phyloP scores from a whole-genome alignment of 257 asterid genomes.

The Nicotiana obtusifolia region DNA sequence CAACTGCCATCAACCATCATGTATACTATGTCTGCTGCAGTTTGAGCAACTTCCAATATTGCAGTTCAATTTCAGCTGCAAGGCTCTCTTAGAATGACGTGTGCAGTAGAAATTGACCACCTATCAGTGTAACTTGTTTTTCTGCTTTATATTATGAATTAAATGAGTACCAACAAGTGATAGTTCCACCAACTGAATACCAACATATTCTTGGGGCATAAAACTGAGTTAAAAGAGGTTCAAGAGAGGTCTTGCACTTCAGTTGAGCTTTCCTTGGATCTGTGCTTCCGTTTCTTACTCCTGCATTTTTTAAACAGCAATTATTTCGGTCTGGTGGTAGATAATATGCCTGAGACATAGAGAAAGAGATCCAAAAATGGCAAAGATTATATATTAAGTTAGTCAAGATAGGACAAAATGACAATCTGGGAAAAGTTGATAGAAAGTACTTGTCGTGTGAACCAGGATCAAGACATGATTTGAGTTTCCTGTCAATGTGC shows the following conservation, averaged over 20 bases:
- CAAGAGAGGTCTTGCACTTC: constrained; percentile 28
- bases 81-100: no score
- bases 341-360: neutral
- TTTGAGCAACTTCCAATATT: no score
- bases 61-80: no score
- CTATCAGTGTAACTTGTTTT: no score
- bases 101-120: no score
- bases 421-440: constrained; percentile 9
- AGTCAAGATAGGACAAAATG: neutral
- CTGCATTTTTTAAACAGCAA: constrained; percentile 35
- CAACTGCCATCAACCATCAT: no score
- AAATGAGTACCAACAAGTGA: no score
- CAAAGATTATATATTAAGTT: neutral
- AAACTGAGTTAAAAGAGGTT: neutral
- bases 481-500: constrained; percentile 95
- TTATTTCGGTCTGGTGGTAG: no score
- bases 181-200: no score
- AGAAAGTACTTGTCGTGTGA: constrained; percentile 55
- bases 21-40: no score
- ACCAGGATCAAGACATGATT: constrained; percentile 79
- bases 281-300: constrained; percentile 94
- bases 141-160: no score
- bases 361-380: neutral
- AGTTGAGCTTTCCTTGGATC: constrained; percentile 63
- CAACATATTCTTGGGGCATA: no score